phyloP scores from a whole-genome alignment of 2,329 filamentous ascomycete genomes.

The Trichophyton rubrum region DNA sequence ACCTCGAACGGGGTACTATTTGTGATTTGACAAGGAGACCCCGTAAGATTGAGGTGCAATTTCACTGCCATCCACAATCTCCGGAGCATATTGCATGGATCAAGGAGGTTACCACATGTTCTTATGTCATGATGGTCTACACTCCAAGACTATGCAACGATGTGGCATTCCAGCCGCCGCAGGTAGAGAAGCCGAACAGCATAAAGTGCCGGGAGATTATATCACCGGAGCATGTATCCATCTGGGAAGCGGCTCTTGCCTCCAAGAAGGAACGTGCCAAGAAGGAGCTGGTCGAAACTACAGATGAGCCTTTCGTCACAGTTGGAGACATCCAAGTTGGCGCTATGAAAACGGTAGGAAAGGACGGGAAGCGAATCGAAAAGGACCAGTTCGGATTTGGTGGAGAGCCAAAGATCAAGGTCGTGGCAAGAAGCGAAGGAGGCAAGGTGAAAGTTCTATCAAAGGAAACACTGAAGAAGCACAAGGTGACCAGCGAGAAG shows the following conservation, averaged over 20 bases:
- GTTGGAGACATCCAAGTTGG: slow-evolving; percentile 50
- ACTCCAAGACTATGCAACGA: slow-evolving; percentile 81
- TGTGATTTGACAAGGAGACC: slow-evolving; percentile 77
- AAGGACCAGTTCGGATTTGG: slow-evolving; percentile 45
- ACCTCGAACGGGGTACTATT: slow-evolving; percentile 61
- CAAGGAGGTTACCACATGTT: slow-evolving; percentile 82
- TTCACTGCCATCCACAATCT: slow-evolving; percentile 64
- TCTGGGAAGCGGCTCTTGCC: slow-evolving; percentile 31
- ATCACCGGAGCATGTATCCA: slow-evolving; percentile 40
- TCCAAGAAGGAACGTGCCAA: slow-evolving; percentile 19
- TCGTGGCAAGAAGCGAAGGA: slow-evolving; percentile 46
- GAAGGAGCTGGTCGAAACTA: slow-evolving; percentile 24
- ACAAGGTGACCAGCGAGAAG: slow-evolving; percentile 53
- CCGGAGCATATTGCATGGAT: slow-evolving; percentile 77
- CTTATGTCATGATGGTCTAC: slow-evolving; percentile 86
- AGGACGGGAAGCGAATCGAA: slow-evolving; percentile 45
- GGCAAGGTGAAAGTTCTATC: slow-evolving; percentile 50
- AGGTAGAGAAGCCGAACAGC: slow-evolving; percentile 60
- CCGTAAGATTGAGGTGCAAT: slow-evolving; percentile 69
- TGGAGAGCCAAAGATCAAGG: slow-evolving; percentile 35
- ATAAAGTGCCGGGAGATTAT: slow-evolving; percentile 68
- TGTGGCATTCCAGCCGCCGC: slow-evolving; percentile 70
- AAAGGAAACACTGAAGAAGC: slow-evolving; percentile 54
- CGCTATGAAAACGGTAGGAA: slow-evolving; percentile 43
- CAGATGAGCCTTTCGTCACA: slow-evolving; percentile 26